These are phyloP conservation scores for Xenoacremonium recifei DNA, from an alignment of 2,329 filamentous ascomycete genomes.

Conservation along the genomic window DNA sequence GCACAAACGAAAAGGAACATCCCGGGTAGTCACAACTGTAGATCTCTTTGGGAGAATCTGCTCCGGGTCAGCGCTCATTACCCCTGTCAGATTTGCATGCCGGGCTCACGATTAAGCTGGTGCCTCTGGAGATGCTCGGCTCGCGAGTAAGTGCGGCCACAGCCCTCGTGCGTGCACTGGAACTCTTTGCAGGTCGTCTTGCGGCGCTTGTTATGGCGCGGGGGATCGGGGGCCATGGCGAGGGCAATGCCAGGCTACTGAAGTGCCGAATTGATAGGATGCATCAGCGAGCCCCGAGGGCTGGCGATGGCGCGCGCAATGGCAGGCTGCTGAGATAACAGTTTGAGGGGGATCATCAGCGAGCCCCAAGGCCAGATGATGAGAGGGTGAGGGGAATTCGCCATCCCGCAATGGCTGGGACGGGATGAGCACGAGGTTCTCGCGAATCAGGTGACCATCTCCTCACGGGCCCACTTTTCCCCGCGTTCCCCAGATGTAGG, in stretches of 20 bases:
- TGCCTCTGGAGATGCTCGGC: slow-evolving; percentile 27
- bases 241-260: no score
- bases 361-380: no score
- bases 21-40: slow-evolving; percentile 28
- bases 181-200: slow-evolving; percentile 29
- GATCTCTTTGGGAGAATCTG: slow-evolving; percentile 29
- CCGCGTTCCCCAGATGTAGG: neutral
- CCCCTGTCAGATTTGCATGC: neutral
- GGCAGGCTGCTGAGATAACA: no score
- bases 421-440: neutral
- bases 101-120: slow-evolving; percentile 24
- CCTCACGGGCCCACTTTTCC: neutral
- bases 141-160: slow-evolving; percentile 26
- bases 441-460: neutral
- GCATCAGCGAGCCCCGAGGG: no score
- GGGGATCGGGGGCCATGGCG: slow-evolving; percentile 25
- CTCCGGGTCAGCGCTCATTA: slow-evolving; percentile 15
- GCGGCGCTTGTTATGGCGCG: slow-evolving; percentile 30
- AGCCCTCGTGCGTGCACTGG: slow-evolving; percentile 28
- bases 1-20: slow-evolving; percentile 27
- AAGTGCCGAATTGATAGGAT: no score
- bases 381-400: neutral
- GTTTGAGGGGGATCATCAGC: no score
- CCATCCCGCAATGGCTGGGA: neutral
- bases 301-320: no score